Evolutionary conservation across 1,284 basidiomycete species (phyloP).

Genomic region (Inonotus obliquus): DNA sequence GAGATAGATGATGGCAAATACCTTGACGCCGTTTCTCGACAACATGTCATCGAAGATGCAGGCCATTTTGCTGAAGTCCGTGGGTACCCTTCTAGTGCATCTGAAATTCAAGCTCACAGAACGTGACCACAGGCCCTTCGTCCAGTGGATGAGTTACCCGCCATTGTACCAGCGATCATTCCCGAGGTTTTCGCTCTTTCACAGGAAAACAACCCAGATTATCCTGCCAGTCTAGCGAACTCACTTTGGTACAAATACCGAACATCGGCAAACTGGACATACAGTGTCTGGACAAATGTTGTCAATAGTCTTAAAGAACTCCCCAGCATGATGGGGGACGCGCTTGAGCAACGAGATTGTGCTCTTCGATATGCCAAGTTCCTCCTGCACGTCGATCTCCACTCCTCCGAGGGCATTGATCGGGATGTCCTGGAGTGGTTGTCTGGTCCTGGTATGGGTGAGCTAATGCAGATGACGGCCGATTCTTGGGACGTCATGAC

Average conservation of each 20-base stretch:
- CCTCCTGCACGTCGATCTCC: constrained; percentile 66
- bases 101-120: not conserved
- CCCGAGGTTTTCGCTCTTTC: constrained; percentile 65
- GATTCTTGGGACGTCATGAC: constrained; percentile 65
- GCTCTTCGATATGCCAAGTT: constrained; percentile 64
- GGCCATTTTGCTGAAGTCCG: constrained; percentile 53
- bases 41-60: constrained; percentile 55
- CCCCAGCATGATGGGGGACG: constrained; percentile 48
- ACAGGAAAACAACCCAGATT: constrained; percentile 50
- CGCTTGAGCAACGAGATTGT: constrained; percentile 40
- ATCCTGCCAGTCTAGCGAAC: constrained; percentile 65
- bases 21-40: constrained; percentile 48
- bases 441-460: constrained; percentile 53
- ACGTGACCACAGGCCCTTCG: constrained; percentile 35
- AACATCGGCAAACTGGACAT: constrained; percentile 63
- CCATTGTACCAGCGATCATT: constrained; percentile 52
- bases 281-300: constrained; percentile 76
- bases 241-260: constrained; percentile 76
- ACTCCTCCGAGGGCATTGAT: constrained; percentile 66
- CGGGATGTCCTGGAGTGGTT: constrained; percentile 66
- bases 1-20: constrained; percentile 58
- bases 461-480: constrained; percentile 49
- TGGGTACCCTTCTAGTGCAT: not conserved
- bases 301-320: constrained; percentile 65
- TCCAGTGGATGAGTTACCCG: constrained; percentile 41